Conservation (phyloP, 1,284 basidiomycete genomes). For the Malassezia restricta region DNA sequence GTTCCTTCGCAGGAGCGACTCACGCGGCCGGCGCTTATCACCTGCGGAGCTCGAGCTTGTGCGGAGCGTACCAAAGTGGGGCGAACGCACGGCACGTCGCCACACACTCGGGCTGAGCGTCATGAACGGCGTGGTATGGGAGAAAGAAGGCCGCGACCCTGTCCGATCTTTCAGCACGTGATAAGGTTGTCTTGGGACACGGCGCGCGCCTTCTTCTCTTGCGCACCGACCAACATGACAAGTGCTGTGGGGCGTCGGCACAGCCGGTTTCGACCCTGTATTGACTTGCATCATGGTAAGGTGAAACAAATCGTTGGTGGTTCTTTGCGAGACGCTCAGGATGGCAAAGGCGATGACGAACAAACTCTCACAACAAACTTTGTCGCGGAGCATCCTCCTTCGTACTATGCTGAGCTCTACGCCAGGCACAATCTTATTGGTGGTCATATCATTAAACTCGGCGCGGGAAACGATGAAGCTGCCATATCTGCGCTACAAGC, state of each 20-base stretch:
- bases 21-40: conserved; percentile 13
- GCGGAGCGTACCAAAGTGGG: not conserved
- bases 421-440: conserved; percentile 59
- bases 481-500: conserved; percentile 66
- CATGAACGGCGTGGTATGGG: not conserved
- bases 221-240: not conserved
- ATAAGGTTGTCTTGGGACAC: not conserved
- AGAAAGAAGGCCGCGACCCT: not conserved
- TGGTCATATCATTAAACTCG: conserved; percentile 94
- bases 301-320: conserved; percentile 99
- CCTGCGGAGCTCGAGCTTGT: conserved; percentile 1
- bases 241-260: conserved; percentile 4
- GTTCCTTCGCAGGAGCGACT: conserved; percentile 15
- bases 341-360: conserved; percentile 10
- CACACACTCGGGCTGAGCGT: not conserved
- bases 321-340: conserved; percentile 54
- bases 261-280: conserved; percentile 74
- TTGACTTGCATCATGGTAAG: conserved; percentile 65
- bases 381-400: conserved; percentile 68
- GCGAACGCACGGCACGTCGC: not conserved
- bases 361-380: conserved; percentile 71
- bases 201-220: not conserved
- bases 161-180: not conserved
- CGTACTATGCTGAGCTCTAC: conserved; percentile 72
- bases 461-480: conserved; percentile 70